Evolutionary conservation across 768 basidiomycete genomes (phyloP).

Genomic region (Tulasnella sp.): DNA sequence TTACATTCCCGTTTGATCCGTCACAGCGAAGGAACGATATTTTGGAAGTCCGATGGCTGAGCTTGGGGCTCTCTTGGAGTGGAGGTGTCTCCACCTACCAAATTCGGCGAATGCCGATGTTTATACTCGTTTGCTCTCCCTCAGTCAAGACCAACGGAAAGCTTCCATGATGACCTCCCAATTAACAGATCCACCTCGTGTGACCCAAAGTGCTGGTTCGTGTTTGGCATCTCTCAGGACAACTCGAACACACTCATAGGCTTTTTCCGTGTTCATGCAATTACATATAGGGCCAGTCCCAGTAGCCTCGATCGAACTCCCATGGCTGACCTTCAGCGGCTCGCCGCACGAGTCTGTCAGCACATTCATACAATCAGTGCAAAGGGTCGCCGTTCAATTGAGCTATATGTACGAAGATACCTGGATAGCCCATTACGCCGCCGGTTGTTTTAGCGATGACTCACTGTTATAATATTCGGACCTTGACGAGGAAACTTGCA

Average conservation of each 20-base stretch:
- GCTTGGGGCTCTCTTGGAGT: too few species aligned
- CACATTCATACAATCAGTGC: constrained; percentile 21
- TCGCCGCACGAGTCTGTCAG: background rate
- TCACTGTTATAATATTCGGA: constrained; percentile 3
- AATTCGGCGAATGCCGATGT: too few species aligned
- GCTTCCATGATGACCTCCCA: background rate
- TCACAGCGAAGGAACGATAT: too few species aligned
- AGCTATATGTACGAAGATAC: background rate
- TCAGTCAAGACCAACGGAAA: too few species aligned
- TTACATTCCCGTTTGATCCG: too few species aligned
- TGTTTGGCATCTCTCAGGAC: background rate
- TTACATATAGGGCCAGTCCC: background rate
- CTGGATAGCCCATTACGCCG: constrained; percentile 26
- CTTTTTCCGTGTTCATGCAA: too few species aligned
- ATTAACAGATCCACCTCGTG: background rate
- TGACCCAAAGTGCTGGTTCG: background rate
- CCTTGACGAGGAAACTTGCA: constrained; percentile 9
- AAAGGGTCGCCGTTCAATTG: background rate
- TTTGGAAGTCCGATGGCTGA: too few species aligned
- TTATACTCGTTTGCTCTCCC: too few species aligned
- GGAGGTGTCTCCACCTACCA: too few species aligned
- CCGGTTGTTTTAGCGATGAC: constrained; percentile 12
- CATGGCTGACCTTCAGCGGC: constrained; percentile 5
- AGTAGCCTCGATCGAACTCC: background rate
- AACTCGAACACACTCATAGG: too few species aligned